A percentile compares a stretch with the other conserved stretches of the same genome.
Conservation (phyloP, 2,329 filamentous ascomycete genomes). For the Scedosporium boydii region DNA sequence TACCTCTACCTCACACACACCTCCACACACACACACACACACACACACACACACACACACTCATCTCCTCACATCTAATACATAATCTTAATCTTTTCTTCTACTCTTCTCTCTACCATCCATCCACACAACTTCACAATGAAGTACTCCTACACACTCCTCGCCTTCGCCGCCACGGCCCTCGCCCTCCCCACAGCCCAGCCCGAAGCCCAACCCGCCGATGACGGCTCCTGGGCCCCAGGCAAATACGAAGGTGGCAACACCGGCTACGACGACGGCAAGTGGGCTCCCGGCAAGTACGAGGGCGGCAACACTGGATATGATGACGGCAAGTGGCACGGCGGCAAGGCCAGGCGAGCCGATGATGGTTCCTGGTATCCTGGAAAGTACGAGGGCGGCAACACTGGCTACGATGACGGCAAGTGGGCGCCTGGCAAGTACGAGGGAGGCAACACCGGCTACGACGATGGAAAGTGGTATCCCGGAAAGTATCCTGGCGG, state of each 20-base stretch:
- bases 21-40: too few relatives aligned
- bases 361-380: not conserved
- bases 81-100: too few relatives aligned
- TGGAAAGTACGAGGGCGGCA: slow-evolving; percentile 3
- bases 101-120: too few relatives aligned
- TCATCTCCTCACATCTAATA: too few relatives aligned
- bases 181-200: slow-evolving; percentile 9
- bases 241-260: slow-evolving; percentile 8
- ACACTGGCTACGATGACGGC: slow-evolving; percentile 5
- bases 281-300: slow-evolving; percentile 1
- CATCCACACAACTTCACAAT: slow-evolving; percentile 1
- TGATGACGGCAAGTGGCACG: too few relatives aligned
- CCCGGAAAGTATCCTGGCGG: slow-evolving; percentile 5
- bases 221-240: slow-evolving; percentile 7
- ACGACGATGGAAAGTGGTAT: slow-evolving; percentile 8
- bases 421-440: slow-evolving; percentile 8
- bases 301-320: too few relatives aligned
- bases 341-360: too few relatives aligned
- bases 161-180: slow-evolving; percentile 11
- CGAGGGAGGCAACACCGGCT: not conserved
- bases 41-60: too few relatives aligned
- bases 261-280: not conserved
- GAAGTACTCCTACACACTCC: slow-evolving; percentile 10
- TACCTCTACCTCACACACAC: too few relatives aligned
- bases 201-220: slow-evolving; percentile 2